A percentile compares a stretch with the other conserved stretches of the same genome.
Evolutionary conservation across 1,284 basidiomycete genomes (phyloP).

Genomic region (Fistulina hepatica): DNA sequence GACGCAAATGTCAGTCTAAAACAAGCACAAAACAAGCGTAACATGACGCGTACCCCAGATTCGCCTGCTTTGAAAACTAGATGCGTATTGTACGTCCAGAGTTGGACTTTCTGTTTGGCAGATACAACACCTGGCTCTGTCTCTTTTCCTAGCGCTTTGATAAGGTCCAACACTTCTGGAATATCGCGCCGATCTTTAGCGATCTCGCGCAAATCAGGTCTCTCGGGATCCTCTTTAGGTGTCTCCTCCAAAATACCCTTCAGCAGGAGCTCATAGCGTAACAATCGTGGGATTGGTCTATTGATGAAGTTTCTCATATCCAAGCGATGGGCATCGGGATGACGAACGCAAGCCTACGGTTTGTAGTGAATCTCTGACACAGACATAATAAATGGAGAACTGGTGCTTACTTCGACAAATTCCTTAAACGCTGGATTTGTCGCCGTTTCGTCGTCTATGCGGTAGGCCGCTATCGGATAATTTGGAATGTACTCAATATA

Average conservation of each 20-base stretch:
- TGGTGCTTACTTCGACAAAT: constrained; percentile 65
- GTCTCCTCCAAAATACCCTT: constrained; percentile 70
- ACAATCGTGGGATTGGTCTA: constrained; percentile 78
- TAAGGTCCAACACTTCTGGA: constrained; percentile 75
- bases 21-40: constrained; percentile 2
- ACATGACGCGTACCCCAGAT: constrained; percentile 46
- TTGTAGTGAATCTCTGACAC: constrained; percentile 31
- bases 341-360: constrained; percentile 56
- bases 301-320: constrained; percentile 87
- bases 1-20: not conserved
- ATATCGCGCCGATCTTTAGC: constrained; percentile 77
- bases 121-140: constrained; percentile 75
- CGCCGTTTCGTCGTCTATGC: constrained; percentile 81
- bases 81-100: constrained; percentile 77
- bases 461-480: constrained; percentile 88
- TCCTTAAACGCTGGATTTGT: constrained; percentile 70
- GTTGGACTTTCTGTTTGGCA: constrained; percentile 76
- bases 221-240: constrained; percentile 32
- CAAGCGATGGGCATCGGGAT: constrained; percentile 64
- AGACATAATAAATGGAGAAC: constrained; percentile 1
- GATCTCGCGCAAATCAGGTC: too few species aligned
- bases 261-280: constrained; percentile 83
- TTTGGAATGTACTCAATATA: constrained; percentile 92
- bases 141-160: constrained; percentile 76
- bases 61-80: constrained; percentile 74